Conservation (phyloP, 2,329 filamentous ascomycete species). For the Tolypocladium ophioglossoides region DNA sequence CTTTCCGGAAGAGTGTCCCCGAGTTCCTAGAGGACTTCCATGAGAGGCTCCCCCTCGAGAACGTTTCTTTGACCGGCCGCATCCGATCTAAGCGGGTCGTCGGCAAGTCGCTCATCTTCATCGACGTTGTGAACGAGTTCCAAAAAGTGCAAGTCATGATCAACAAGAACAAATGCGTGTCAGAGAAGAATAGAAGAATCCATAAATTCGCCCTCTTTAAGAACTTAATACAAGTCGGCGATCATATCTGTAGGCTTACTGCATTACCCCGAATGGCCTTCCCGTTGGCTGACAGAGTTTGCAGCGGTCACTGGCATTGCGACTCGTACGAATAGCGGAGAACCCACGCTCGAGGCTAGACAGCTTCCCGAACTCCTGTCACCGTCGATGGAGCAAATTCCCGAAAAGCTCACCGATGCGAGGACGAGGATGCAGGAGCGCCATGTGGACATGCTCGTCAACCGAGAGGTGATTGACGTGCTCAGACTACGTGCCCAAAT, state of each 20-base stretch:
- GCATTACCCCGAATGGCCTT: slow-evolving; percentile 9
- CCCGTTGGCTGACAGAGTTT: slow-evolving; percentile 12
- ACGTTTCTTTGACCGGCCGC: slow-evolving; percentile 44
- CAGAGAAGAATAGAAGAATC: slow-evolving; percentile 20
- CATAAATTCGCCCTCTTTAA: slow-evolving; percentile 48
- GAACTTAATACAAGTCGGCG: slow-evolving; percentile 64
- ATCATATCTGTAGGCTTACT: slow-evolving; percentile 62
- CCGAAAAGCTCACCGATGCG: slow-evolving; percentile 56
- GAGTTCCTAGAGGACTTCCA: slow-evolving; percentile 22
- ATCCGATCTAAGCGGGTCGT: slow-evolving; percentile 60
- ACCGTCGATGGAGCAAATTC: slow-evolving; percentile 71
- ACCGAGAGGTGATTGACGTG: slow-evolving; percentile 55
- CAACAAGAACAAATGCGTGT: slow-evolving; percentile 45
- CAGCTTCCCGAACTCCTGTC: slow-evolving; percentile 62
- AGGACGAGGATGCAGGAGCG: slow-evolving; percentile 67
- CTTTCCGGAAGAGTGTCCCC: slow-evolving; percentile 18
- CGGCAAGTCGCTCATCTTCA: slow-evolving; percentile 72
- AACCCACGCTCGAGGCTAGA: slow-evolving; percentile 62
- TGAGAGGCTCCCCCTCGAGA: slow-evolving; percentile 13
- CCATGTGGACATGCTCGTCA: slow-evolving; percentile 79
- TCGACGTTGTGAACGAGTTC: slow-evolving; percentile 68
- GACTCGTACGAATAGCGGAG: slow-evolving; percentile 58
- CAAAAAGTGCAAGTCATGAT: slow-evolving; percentile 66
- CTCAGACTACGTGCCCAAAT: slow-evolving; percentile 66
- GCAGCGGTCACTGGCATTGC: slow-evolving; percentile 61